phyloP scores from a whole-genome alignment of 2,329 filamentous ascomycete species.

The Lecanosticta acicola region DNA sequence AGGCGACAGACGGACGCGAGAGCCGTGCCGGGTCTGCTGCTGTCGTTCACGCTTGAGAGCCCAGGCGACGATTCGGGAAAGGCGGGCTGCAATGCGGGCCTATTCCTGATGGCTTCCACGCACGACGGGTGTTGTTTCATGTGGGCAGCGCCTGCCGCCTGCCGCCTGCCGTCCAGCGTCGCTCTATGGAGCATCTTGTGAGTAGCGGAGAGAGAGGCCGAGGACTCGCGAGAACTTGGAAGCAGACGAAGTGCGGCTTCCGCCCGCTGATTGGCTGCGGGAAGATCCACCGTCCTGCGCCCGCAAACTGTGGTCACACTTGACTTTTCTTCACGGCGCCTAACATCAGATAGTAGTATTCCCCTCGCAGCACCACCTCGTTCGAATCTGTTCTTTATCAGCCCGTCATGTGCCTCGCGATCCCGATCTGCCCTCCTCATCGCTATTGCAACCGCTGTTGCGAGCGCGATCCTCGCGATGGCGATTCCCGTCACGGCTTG shows the following conservation, averaged over 20 bases:
- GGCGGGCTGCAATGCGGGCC: slow-evolving; percentile 16
- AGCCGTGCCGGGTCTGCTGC: too few relatives aligned
- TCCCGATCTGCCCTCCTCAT: neutral
- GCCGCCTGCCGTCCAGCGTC: slow-evolving; percentile 6
- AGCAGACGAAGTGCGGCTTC: neutral
- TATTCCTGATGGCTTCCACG: slow-evolving; percentile 22
- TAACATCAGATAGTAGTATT: too few relatives aligned
- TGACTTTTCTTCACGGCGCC: neutral
- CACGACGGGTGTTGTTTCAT: slow-evolving; percentile 22
- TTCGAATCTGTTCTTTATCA: too few relatives aligned
- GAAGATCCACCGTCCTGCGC: neutral
- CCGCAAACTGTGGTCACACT: neutral
- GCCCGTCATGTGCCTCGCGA: neutral
- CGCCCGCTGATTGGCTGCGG: slow-evolving; percentile 8
- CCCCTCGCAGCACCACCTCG: too few relatives aligned
- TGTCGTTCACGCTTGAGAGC: too few relatives aligned
- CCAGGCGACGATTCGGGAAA: slow-evolving; percentile 8
- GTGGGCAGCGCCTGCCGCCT: slow-evolving; percentile 13
- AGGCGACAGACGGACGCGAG: slow-evolving; percentile 4
- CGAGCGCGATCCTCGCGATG: neutral
- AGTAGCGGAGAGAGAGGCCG: slow-evolving; percentile 6
- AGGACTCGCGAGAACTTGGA: neutral
- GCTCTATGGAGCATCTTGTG: slow-evolving; percentile 13
- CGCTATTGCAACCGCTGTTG: too few relatives aligned
- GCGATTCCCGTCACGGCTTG: neutral